Evolutionary conservation across 2,329 filamentous ascomycete species (phyloP).

Genomic region (Exophiala sp.): DNA sequence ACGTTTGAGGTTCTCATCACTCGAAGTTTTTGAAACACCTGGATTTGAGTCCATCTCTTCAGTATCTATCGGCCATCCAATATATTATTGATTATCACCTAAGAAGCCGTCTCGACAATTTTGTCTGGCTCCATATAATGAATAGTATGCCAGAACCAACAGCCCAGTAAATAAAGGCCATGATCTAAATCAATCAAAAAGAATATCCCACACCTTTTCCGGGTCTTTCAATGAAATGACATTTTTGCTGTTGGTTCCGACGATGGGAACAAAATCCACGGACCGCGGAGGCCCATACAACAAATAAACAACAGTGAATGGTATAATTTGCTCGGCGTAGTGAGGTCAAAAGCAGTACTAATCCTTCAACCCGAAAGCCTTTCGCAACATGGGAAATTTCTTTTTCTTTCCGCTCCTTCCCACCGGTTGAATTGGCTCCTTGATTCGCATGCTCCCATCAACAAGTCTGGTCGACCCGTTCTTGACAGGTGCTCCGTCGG

Average conservation of each 20-base stretch:
- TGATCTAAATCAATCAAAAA: neutral
- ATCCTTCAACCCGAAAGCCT: constrained; percentile 40
- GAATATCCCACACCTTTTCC: neutral
- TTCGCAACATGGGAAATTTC: constrained; percentile 41
- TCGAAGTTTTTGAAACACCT: too few species aligned
- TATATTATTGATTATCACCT: too few species aligned
- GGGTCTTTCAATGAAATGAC: neutral
- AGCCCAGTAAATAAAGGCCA: too few species aligned
- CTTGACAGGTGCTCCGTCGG: constrained; percentile 24
- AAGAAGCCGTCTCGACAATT: too few species aligned
- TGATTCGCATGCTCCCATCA: constrained; percentile 21
- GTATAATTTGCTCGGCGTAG: constrained; percentile 5
- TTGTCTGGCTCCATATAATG: too few species aligned
- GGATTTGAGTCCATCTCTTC: too few species aligned
- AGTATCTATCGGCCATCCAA: too few species aligned
- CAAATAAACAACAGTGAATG: too few species aligned
- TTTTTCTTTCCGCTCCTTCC: constrained; percentile 40
- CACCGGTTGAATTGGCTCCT: constrained; percentile 11
- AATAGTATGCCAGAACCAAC: too few species aligned
- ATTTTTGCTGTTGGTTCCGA: too few species aligned
- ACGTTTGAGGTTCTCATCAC: too few species aligned
- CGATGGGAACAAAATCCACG: neutral
- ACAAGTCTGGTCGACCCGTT: constrained; percentile 20
- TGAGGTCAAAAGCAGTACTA: constrained; percentile 11
- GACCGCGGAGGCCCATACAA: too few species aligned